phyloP scores from a whole-genome alignment of 1,284 basidiomycete species.

The Leucocoprinus gongylophorus region DNA sequence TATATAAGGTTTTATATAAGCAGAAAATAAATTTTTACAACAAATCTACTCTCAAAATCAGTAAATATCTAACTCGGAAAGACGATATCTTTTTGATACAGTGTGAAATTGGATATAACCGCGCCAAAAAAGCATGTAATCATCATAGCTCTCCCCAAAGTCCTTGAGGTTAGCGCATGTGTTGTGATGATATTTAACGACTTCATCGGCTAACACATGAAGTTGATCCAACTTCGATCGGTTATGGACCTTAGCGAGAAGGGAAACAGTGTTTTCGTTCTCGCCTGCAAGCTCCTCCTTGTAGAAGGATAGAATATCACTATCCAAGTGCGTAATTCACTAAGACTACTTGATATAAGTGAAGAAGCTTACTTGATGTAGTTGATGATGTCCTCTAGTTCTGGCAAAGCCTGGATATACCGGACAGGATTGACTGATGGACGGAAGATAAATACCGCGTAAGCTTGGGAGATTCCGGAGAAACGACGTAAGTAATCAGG shows the following conservation, averaged over 20 bases:
- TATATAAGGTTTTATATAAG: neutral
- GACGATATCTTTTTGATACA: slow-evolving; percentile 8
- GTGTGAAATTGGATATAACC: slow-evolving; percentile 10
- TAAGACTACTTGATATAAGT: neutral
- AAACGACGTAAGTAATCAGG: slow-evolving; percentile 9
- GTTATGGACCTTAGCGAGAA: slow-evolving; percentile 8
- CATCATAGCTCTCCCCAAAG: neutral
- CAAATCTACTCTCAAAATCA: too few relatives aligned
- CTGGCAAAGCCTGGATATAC: slow-evolving; percentile 10
- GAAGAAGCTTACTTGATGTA: slow-evolving; percentile 9
- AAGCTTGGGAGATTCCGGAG: slow-evolving; percentile 12
- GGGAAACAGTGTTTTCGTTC: slow-evolving; percentile 15
- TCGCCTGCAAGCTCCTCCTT: slow-evolving; percentile 18
- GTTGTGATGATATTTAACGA: slow-evolving; percentile 6
- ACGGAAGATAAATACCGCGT: slow-evolving; percentile 11
- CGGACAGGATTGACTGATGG: slow-evolving; percentile 5
- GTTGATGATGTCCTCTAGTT: slow-evolving; percentile 10
- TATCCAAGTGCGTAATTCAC: neutral
- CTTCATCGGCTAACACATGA: slow-evolving; percentile 7
- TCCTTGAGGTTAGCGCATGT: slow-evolving; percentile 7
- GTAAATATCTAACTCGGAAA: slow-evolving; percentile 9
- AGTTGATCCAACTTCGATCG: slow-evolving; percentile 14
- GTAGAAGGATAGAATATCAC: slow-evolving; percentile 18
- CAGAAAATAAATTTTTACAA: too few relatives aligned
- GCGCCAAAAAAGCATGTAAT: slow-evolving; percentile 11